phyloP scores from a whole-genome alignment of 768 basidiomycete species.

The Suillus weaverae region DNA sequence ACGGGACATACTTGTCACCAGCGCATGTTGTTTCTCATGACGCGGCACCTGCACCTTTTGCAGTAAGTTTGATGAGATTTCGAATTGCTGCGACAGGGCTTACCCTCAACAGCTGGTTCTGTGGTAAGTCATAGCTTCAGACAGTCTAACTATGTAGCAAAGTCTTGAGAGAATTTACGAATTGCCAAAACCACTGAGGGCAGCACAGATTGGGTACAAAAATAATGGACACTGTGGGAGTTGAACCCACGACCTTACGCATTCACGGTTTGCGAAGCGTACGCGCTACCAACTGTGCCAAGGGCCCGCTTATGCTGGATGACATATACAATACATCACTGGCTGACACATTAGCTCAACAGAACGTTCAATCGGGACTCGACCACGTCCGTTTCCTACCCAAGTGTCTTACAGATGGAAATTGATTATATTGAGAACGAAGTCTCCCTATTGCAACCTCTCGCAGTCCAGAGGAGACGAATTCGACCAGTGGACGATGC shows the following conservation, averaged over 20 bases:
- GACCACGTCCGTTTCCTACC: neutral
- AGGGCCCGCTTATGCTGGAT: conserved; percentile 17
- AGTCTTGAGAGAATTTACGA: no score
- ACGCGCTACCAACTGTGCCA: conserved; percentile 37
- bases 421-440: conserved; percentile 30
- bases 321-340: neutral
- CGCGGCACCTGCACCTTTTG: neutral
- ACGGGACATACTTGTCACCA: neutral
- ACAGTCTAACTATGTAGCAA: neutral
- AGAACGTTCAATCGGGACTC: neutral
- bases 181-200: no score
- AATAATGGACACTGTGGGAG: conserved; percentile 34
- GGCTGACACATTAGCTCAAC: neutral
- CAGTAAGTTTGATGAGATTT: neutral
- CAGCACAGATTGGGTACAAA: conserved; percentile 4
- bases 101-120: neutral
- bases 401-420: conserved; percentile 25
- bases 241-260: conserved; percentile 36
- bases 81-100: neutral
- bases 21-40: neutral
- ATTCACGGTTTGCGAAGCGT: conserved; percentile 28
- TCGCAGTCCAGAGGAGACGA: conserved; percentile 19
- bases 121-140: neutral
- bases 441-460: conserved; percentile 15
- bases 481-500: conserved; percentile 64